Evolutionary conservation across 768 basidiomycete genomes (phyloP), one percentile per base, ranked within the genome.

Genomic region (Mycena pura): DNA sequence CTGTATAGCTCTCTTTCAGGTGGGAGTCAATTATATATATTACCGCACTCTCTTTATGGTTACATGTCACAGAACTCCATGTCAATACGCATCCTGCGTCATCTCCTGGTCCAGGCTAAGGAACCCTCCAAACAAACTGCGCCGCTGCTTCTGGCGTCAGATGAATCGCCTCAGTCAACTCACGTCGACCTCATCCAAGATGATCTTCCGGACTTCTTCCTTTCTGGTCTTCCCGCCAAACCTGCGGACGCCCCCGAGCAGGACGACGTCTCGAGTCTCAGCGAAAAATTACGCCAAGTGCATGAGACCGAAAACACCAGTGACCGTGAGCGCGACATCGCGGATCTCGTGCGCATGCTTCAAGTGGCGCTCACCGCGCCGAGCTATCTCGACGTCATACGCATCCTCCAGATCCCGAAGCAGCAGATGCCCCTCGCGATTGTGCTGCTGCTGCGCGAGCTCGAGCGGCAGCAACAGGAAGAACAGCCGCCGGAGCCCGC

Each of bases 311-410:
- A 83, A 68, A 75, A 77, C 31, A 72, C 65, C 48, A 66, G 63
- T 14, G 82, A 83, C 65, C 64, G 60, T 17, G 70, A 71, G 22
- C 68, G 67, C 38, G 83, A 85, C 65, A 61, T 71, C 19, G 73
- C 68, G 10, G 76, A 81, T 45, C 71, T 85, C 19, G 62, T 77
- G 1, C 70, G 72, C 57, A 73, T 79, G 46, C 72, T 84, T 62
- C 75, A 75, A 32, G 56, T 64, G 2, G 80, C 80, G 13, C 69
- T 81, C 3, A 56, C 68, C 29, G 68, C 75, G 15, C 74, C 77
- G 61, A 76, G 70, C 60, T 81, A 84, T 62, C 71, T 68, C 13
- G 72, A 73, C 43, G 77, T 83, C 72, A 73, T 81, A 40, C 70
- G 70, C 28, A 70, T 79, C n/a, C 73, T 83, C 19, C 75, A 82